Conservation (phyloP, 345 rosid species). For the Eutrema heterophyllum region DNA sequence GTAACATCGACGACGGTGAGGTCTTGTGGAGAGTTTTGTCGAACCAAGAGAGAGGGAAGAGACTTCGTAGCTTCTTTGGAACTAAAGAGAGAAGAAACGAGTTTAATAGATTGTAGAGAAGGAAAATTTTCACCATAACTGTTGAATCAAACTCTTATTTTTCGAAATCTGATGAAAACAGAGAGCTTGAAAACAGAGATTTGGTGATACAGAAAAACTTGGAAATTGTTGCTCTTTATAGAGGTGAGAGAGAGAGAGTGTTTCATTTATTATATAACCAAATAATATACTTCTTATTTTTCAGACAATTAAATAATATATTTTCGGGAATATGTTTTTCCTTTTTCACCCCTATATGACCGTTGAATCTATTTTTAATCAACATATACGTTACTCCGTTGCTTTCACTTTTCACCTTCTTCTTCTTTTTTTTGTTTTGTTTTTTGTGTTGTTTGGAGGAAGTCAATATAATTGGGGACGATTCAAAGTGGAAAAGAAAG, state of each 20-base stretch:
- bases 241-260: background rate
- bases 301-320: background rate
- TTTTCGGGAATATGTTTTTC: background rate
- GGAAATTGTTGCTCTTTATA: slow-evolving; percentile 1
- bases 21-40: slow-evolving; percentile 21
- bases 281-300: background rate
- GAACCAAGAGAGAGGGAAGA: slow-evolving; percentile 33
- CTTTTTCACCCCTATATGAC: background rate
- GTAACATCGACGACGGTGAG: slow-evolving; percentile 5
- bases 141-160: background rate
- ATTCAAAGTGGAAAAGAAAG: background rate
- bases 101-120: slow-evolving; percentile 28
- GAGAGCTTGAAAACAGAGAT: slow-evolving; percentile 19
- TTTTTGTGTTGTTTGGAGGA: too few relatives aligned
- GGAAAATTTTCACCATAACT: slow-evolving; percentile 31
- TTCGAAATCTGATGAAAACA: background rate
- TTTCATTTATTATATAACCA: background rate
- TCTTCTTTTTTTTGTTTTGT: background rate
- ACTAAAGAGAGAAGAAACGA: slow-evolving; percentile 29
- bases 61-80: slow-evolving; percentile 24
- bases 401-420: background rate
- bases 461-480: background rate
- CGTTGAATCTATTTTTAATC: slow-evolving; percentile 4
- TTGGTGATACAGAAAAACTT: slow-evolving; percentile 18
- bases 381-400: background rate